Evolutionary conservation across 345 rosid genomes (phyloP), one percentile per base, ranked within the genome.

Genomic region (Moringa oleifera): DNA sequence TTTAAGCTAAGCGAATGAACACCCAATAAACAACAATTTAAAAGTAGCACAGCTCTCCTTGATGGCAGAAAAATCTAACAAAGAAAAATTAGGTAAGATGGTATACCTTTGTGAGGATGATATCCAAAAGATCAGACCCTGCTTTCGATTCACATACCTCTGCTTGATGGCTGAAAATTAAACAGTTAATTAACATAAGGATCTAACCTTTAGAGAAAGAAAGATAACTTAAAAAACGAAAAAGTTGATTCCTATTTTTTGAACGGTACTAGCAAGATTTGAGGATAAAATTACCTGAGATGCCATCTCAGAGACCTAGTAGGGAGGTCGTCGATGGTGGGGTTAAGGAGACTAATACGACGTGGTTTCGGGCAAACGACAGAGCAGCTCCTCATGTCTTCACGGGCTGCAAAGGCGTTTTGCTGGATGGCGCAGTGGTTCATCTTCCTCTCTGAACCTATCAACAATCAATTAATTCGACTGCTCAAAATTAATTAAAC

Each of bases 331-430:
- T 55, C 63, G 61, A 70, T 23, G 71, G 75, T n/a, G 51, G 78
- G 19, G 68, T 64, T 59, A 0, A 69, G 59, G 7, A 68, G 60
- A 51, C 82, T 81, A 20, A 85, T 36, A 53, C 97, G 95, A 19
- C 90, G 87, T 0, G 97, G 97, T 54, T 81, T 82, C 17, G 97
- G 97, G 25, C 92, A 85, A 70, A 83, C 80, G 59, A 87, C 80
- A 52, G 83, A 23, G 71, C 81, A 68, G 61, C 76, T 65, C 56
- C 75, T 77, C 63, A 75, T 75, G 75, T 81, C 95, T 57, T 83
- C 94, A 2, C 84, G 75, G 23, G 74, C 64, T 25, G 79, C 69
- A 61, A 82, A 80, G 7, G 74, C 65, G 66, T 37, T 81, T 59
- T 75, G 83, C 66, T 80, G 87, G 69, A 80, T 73, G 75, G 67